phyloP scores from a whole-genome alignment of 768 basidiomycete genomes.

The Suillus clintonianus region DNA sequence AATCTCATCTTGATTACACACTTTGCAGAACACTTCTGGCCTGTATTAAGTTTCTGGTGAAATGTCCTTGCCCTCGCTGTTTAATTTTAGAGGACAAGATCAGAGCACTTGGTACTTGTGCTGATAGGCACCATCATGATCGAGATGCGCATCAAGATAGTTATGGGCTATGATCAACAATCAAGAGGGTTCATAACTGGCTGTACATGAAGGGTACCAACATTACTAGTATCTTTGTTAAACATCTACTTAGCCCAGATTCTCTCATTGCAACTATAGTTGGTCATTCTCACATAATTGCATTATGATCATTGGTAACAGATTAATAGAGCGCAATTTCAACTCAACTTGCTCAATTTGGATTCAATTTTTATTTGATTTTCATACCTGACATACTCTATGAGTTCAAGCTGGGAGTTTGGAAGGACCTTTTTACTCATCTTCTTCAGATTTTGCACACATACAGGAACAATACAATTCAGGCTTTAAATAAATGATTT shows the following conservation, averaged over 20 bases:
- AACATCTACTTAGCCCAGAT: background rate
- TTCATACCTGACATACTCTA: constrained; percentile 40
- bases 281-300: too few species aligned
- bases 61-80: too few species aligned
- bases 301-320: too few species aligned
- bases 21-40: constrained; percentile 20
- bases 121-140: too few species aligned
- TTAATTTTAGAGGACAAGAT: constrained; percentile 11
- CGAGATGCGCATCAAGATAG: too few species aligned
- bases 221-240: background rate
- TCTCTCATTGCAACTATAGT: constrained; percentile 27
- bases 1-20: constrained; percentile 1
- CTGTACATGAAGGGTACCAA: constrained; percentile 6
- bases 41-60: constrained; percentile 16
- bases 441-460: constrained; percentile 34
- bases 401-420: constrained; percentile 40
- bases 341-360: too few species aligned
- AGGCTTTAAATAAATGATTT: too few species aligned
- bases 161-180: background rate
- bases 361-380: too few species aligned
- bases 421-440: constrained; percentile 37
- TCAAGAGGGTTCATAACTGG: constrained; percentile 2
- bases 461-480: background rate
- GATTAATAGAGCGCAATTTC: too few species aligned
- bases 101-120: too few species aligned